Evolutionary conservation across 163 green algal genomes (phyloP), one percentile per base, ranked within the genome.

Genomic region (Chlorella variabilis): DNA sequence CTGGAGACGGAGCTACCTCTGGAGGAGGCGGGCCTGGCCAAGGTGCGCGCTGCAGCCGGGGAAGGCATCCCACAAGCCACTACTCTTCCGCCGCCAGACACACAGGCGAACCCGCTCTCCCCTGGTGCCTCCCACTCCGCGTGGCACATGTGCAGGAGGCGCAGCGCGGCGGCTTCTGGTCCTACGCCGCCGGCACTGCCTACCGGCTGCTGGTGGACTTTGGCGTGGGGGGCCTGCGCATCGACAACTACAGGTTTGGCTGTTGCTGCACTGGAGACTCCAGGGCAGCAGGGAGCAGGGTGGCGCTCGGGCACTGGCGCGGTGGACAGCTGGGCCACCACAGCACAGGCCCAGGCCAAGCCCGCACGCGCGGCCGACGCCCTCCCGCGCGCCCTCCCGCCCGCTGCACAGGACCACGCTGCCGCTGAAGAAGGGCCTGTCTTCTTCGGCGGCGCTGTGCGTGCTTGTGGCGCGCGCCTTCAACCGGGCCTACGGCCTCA

Each of bases 391-490:
- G 8, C 23, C 38, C 15, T 34, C 71, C 36, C 25, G 36, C 15
- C 54, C 29, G 21, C 25, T 11, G 17, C 75, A n/a, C n/a, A 81
- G 58, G 21, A 95, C 90, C 36, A 94, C 88, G 17, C 88, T 96
- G 42, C 93, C 91, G 21, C 84, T 94, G 63, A 83, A 84, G 56
- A 93, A 93, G 73, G 93, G 93, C 1, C 86, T 96, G 38, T 94
- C 89, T 31, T 94, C 89, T 9, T 93, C 87, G 5, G 93, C 93
- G 0, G 92, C 92, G n/a, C 38, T 94, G 5, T 96, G 92, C 71
- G 92, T 96, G 33, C 82, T 96, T 73, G 86, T 95, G 27, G 92
- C 91, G 0, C 84, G 91, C 3, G 89, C 89, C 23, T 95, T 94
- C 83, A 93, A 91, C 75, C n/a, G 42, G 2, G 77, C 84, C 18